Evolutionary conservation across 208 protist species (phyloP), one percentile per base, ranked within the genome.

Genomic region (Leishmania aethiopica): DNA sequence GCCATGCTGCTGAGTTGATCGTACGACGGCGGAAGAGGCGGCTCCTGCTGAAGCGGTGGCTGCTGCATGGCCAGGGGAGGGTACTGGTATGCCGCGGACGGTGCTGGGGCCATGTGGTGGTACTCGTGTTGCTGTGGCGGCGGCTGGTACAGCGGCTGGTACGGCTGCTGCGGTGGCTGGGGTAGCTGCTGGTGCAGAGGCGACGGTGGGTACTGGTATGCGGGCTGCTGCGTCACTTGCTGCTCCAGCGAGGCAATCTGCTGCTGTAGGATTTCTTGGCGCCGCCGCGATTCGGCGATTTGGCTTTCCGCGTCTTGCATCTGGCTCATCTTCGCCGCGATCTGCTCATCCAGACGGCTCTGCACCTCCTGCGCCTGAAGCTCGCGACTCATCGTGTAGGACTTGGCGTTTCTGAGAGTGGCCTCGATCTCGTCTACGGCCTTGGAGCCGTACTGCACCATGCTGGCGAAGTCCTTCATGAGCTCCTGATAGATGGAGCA

Each of bases 301-400:
- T 85, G 77, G 42, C 51, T 85, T n/a, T 84, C 83, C 28, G 55
- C 80, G 40, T 91, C 57, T 69, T 90, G 82, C 90, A 97, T 92
- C 83, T 94, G 80, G 32, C 77, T 78, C 81, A 96, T 90, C 79
- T 95, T 95, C n/a, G 82, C 79, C 1, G 92, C 91, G 71, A 97
- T 95, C 84, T 95, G 88, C 77, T 53, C 84, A 81, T 97, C 94
- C 37, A 97, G 76, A 0, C 82, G 78, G 35, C 76, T 82, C 81
- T 92, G 83, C 71, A 93, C 80, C 62, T 90, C 90, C 78, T 93
- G 82, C 28, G 93, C 93, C 76, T 92, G 83, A 42, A 93, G 78
- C 78, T 92, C 78, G 35, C 92, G 92, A 57, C 86, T 90, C 55
- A 88, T 83, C 10, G 77, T 82, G 77, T 95, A 96, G 22, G 93